Percentiles rank a stretch among this genome's conserved stretches.
Evolutionary conservation across 768 basidiomycete species (phyloP).

Genomic region (Lactifluus piperatus): DNA sequence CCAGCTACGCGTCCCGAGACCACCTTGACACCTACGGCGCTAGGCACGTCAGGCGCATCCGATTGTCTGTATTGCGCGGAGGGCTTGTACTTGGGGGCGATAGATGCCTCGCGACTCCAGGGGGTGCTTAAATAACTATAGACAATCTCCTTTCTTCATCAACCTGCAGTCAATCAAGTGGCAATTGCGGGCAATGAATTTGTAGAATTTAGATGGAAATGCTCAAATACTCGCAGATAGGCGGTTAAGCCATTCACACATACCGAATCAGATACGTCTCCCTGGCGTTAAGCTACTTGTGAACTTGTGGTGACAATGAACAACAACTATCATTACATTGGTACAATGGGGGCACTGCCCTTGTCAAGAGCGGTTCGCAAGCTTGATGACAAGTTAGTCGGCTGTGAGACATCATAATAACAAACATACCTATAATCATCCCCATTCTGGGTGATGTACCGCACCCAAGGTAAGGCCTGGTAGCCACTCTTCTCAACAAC

Average conservation of each 20-base stretch:
- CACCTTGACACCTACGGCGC: neutral
- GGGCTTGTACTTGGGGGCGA: neutral
- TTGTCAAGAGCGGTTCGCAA: conserved; percentile 70
- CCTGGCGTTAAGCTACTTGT: no score
- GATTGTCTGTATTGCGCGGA: no score
- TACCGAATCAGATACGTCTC: neutral
- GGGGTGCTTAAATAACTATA: neutral
- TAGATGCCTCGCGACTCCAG: neutral
- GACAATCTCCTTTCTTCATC: neutral
- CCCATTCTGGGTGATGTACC: conserved; percentile 88
- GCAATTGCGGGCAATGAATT: neutral
- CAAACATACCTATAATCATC: conserved; percentile 77
- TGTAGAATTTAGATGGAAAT: neutral
- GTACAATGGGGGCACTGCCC: conserved; percentile 54
- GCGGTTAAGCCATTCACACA: neutral
- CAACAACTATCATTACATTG: conserved; percentile 24
- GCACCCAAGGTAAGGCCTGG: conserved; percentile 92
- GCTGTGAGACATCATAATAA: neutral
- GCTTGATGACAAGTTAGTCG: conserved; percentile 28
- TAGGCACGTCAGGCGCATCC: neutral
- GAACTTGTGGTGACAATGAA: neutral
- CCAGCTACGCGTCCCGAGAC: neutral
- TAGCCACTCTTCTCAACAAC: conserved; percentile 99
- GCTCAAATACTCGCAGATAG: neutral
- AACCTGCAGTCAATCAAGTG: neutral